Evolutionary conservation across 1,139 yeast species (phyloP).

Genomic region (Arxiozyma heterogenica): DNA sequence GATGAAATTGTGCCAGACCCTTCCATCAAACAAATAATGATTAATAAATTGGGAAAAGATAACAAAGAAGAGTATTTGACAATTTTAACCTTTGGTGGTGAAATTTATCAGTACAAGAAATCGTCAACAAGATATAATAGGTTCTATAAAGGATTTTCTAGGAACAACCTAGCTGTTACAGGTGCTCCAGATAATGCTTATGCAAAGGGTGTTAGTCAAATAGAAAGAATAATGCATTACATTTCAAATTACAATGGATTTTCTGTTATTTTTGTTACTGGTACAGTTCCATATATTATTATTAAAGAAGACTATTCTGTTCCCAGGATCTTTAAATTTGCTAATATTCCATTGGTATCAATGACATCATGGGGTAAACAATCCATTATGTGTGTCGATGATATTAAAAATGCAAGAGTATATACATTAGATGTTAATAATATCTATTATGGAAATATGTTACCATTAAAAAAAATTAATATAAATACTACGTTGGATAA

Average conservation of each 20-base stretch:
- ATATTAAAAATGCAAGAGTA: constrained; percentile 62
- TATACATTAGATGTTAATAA: constrained; percentile 34
- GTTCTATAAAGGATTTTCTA: constrained; percentile 39
- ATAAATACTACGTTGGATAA: constrained; percentile 30
- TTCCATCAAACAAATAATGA: constrained; percentile 59
- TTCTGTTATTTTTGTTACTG: constrained; percentile 62
- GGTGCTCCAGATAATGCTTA: constrained; percentile 77
- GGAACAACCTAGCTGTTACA: constrained; percentile 42
- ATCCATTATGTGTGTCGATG: constrained; percentile 59
- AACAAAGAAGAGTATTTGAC: constrained; percentile 51
- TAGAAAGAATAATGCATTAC: constrained; percentile 61
- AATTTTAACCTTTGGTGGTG: constrained; percentile 72
- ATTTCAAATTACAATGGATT: constrained; percentile 50
- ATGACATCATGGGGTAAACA: constrained; percentile 33
- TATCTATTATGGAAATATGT: constrained; percentile 50
- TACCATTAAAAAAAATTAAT: constrained; percentile 49
- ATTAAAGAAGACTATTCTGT: constrained; percentile 54
- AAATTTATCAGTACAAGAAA: constrained; percentile 56
- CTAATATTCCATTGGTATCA: constrained; percentile 55
- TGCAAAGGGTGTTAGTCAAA: constrained; percentile 50
- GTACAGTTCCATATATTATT: constrained; percentile 62
- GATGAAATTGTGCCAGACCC: constrained; percentile 62
- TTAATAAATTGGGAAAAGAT: constrained; percentile 57
- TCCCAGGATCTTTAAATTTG: constrained; percentile 61
- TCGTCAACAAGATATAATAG: constrained; percentile 38